Percentiles rank a stretch among this genome's conserved stretches.
Conservation (phyloP, 345 rosid genomes). For the Salix suchowensis region DNA sequence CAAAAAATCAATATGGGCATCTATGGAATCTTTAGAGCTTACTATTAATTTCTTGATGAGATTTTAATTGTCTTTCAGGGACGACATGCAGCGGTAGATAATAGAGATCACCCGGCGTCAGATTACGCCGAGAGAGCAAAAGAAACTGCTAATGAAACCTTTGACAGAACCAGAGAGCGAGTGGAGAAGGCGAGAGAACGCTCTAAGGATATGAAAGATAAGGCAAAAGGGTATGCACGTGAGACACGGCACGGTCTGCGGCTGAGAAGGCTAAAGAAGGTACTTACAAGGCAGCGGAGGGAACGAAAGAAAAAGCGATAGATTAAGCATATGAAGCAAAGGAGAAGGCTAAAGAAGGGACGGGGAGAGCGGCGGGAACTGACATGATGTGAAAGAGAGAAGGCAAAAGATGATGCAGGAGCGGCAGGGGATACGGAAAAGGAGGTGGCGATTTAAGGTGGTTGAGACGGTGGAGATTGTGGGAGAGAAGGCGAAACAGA, state of each 20-base stretch:
- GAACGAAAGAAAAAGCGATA: conserved; percentile 16
- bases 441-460: conserved; percentile 21
- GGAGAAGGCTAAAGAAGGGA: conserved; percentile 21
- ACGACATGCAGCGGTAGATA: conserved; percentile 13
- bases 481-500: conserved; percentile 34
- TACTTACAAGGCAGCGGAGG: conserved; percentile 8
- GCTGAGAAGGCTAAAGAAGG: conserved; percentile 18
- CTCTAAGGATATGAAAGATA: conserved; percentile 1
- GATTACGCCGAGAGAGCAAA: conserved; percentile 6
- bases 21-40: background rate
- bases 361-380: conserved; percentile 9
- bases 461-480: conserved; percentile 21
- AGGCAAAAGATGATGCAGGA: conserved; percentile 1
- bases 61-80: conserved; percentile 14
- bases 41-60: no score
- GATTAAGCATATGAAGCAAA: conserved; percentile 11
- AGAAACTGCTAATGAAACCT: conserved; percentile 3
- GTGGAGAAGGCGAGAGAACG: conserved; percentile 2
- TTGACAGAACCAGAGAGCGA: background rate
- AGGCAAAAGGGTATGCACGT: conserved; percentile 10
- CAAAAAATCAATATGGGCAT: background rate
- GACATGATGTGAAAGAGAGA: conserved; percentile 18
- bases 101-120: conserved; percentile 7
- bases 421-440: conserved; percentile 12
- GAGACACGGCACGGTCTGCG: background rate